Conservation (phyloP, 2,329 filamentous ascomycete genomes). For the Fusarium sp. region DNA sequence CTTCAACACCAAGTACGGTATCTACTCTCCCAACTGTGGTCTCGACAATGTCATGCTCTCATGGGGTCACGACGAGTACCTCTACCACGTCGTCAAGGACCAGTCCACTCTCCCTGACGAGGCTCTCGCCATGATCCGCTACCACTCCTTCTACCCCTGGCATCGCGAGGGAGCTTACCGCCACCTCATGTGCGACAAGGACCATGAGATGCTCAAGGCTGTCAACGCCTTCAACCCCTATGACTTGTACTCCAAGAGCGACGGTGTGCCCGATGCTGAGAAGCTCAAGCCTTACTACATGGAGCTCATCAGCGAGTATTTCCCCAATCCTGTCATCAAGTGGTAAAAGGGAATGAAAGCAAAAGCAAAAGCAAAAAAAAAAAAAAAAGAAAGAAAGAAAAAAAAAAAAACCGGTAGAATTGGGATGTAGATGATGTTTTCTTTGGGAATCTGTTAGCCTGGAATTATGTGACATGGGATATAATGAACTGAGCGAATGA, state of each 20-base stretch:
- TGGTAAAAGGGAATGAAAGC: slow-evolving; percentile 44
- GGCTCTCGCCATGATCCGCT: slow-evolving; percentile 90
- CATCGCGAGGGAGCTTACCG: slow-evolving; percentile 82
- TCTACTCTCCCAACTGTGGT: slow-evolving; percentile 82
- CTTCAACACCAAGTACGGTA: slow-evolving; percentile 80
- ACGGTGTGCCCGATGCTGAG: slow-evolving; percentile 78
- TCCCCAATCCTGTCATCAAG: slow-evolving; percentile 51
- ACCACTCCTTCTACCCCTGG: slow-evolving; percentile 95
- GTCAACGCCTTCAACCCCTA: slow-evolving; percentile 92
- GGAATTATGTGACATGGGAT: slow-evolving; percentile 12
- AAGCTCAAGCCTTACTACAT: slow-evolving; percentile 71
- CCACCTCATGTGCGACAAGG: slow-evolving; percentile 85
- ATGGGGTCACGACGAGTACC: slow-evolving; percentile 90
- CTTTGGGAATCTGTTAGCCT: slow-evolving; percentile 8
- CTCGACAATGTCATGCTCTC: slow-evolving; percentile 89
- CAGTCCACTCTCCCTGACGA: slow-evolving; percentile 82
- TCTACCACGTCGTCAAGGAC: slow-evolving; percentile 87
- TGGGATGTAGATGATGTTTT: slow-evolving; percentile 2
- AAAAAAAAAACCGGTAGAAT: background rate
- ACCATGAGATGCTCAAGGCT: slow-evolving; percentile 80
- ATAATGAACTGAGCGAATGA: slow-evolving; percentile 17
- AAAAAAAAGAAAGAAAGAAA: background rate
- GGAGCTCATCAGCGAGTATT: slow-evolving; percentile 56
- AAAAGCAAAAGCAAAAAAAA: background rate
- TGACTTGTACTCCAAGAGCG: slow-evolving; percentile 91